Base-by-base conservation (phyloP, 805 yeast genomes). In the Cyberlindnera japonica region DNA sequence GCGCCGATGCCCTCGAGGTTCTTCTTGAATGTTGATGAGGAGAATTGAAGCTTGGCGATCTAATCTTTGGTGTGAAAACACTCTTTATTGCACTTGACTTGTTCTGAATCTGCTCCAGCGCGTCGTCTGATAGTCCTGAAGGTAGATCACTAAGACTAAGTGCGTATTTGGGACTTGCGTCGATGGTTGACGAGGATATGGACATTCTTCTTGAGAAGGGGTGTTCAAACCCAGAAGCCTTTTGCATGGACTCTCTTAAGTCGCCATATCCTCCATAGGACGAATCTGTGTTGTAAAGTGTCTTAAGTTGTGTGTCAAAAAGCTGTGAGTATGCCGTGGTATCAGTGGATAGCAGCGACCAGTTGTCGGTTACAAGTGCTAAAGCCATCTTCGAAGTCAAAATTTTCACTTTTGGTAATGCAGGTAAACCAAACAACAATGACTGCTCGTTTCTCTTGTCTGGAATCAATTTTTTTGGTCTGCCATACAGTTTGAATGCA, bases 401-500 rank as follows among this genome's bases (percentile, higher is more conserved):
- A 46, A 81, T 80, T 50, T 78, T 75, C 23, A 79, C 76, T 43
- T 73, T 78, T 3, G 95, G 95, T 52, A 85, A 68, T 17, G 79
- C 75, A 5, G 95, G 95, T 44, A 84, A 67, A 0, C 82, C 91
- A 64, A 82, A 84, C 24, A 84, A 63, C 52, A 84, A 57, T 2
- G 87, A 79, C 2, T 65, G 53, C 15, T 65, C 61, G 49, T 80
- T 75, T 13, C 63, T 64, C 59, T 81, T 79, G 49, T 74, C 73
- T 16, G 86, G 75, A 41, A 71, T 67, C 47, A 84, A 69, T 49
- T 71, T 77, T 31, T 68, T 65, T 1, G 95, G 93, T 49, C 93
- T 69, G 8, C 95, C 95, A 53, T 84, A 84, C 34, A 84, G 59
- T 54, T 72, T 74, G 62, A 83, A 84, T 4, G 82, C 69, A 57